These are phyloP conservation scores for Sindora glabra DNA, from an alignment of 306 rosid genomes.

Conservation along the genomic window DNA sequence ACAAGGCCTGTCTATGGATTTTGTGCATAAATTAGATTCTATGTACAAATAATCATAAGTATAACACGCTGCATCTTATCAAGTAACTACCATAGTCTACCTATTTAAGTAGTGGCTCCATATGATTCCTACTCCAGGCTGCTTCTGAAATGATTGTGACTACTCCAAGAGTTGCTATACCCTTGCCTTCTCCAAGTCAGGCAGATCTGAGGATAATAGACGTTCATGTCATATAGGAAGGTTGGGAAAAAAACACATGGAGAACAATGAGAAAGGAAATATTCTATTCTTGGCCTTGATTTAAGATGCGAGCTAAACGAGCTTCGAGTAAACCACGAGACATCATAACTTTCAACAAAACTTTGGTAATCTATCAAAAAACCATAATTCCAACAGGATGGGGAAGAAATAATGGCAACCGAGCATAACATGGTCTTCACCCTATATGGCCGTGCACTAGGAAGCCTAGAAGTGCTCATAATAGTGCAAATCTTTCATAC, in stretches of 20 bases:
- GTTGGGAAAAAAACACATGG: background rate
- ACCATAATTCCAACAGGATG: background rate
- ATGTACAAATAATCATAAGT: constrained; percentile 22
- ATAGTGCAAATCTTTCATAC: background rate
- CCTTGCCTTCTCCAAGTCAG: constrained; percentile 87
- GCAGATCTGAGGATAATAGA: constrained; percentile 60
- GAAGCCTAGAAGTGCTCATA: background rate
- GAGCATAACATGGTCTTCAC: background rate
- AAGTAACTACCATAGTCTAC: constrained; percentile 8
- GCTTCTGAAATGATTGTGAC: constrained; percentile 9
- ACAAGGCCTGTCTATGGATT: constrained; percentile 2
- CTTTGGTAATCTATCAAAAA: background rate
- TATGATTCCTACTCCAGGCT: constrained; percentile 5
- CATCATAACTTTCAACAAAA: background rate
- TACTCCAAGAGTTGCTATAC: constrained; percentile 22
- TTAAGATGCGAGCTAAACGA: no score
- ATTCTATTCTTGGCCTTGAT: background rate
- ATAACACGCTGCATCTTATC: constrained; percentile 3
- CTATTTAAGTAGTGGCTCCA: constrained; percentile 14
- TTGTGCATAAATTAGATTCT: constrained; percentile 8
- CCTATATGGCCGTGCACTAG: background rate
- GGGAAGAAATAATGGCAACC: background rate
- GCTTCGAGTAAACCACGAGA: no score
- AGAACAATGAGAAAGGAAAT: background rate
- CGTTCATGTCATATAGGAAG: background rate